Conservation (phyloP, 768 basidiomycete genomes). For the Agrocybe pediades region DNA sequence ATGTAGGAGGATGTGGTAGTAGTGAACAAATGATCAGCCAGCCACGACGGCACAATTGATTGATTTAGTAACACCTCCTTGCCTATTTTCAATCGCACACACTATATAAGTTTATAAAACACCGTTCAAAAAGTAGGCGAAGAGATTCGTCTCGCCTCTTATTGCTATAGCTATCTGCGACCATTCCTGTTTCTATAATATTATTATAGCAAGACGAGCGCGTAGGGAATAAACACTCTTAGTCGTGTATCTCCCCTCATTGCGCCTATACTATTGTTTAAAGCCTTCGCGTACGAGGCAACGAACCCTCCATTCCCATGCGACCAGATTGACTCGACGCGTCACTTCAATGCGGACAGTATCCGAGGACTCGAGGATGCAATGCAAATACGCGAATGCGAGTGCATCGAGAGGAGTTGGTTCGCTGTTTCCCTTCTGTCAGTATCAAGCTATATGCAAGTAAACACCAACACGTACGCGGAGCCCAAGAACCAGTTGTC, state of each 20-base stretch:
- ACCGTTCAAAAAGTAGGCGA: no score
- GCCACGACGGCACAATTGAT: slow-evolving; percentile 5
- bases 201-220: no score
- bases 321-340: slow-evolving; percentile 73
- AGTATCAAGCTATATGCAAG: background rate
- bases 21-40: slow-evolving; percentile 1
- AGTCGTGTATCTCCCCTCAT: no score
- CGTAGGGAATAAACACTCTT: no score
- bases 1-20: background rate
- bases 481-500: slow-evolving; percentile 86
- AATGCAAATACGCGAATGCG: slow-evolving; percentile 79
- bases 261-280: slow-evolving; percentile 16
- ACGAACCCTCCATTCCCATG: slow-evolving; percentile 77
- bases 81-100: no score
- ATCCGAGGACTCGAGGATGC: slow-evolving; percentile 51
- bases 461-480: slow-evolving; percentile 37
- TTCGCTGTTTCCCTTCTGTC: slow-evolving; percentile 38
- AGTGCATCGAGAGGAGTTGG: slow-evolving; percentile 85
- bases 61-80: no score
- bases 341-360: slow-evolving; percentile 63
- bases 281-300: slow-evolving; percentile 59
- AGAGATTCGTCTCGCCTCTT: no score
- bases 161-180: no score
- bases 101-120: no score
- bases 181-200: no score